Evolutionary conservation across 208 protist species (phyloP), one percentile per base, ranked within the genome.

Genomic region (Hexamita inflata): DNA sequence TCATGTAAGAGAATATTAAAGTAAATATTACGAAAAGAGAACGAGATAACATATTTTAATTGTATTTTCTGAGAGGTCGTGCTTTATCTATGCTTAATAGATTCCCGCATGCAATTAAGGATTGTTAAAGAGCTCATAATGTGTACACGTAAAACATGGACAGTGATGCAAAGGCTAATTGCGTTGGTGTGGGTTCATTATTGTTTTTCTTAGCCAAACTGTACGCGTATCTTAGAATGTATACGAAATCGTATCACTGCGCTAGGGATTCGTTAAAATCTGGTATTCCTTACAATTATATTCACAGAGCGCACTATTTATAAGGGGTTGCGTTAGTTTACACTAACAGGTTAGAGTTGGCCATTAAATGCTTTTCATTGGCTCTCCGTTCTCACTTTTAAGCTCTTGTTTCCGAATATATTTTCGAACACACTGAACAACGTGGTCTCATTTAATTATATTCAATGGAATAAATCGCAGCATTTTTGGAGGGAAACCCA

Each of bases 231-330:
- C 35, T 70, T 24, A n/a, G 64, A n/a, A 7, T 70, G 2, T 70
- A 70, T 38, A 70, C 9, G 2, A 70, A 70, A n/a, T 70, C 64
- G 11, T 70, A 70, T 49, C 64, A 70, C 35, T 70, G 64, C 64
- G 9, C 64, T 32, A 4, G 64, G 9, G 64, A 70, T 49, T n/a
- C 32, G 2, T 42, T 70, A 11, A 70, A 45, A 19, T 19, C 32
- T n/a, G 64, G 64, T 32, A 35, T 70, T 34, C 64, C 64, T 4
- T 70, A 70, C n/a, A 45, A 45, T n/a, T 7, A 7, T 49, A n/a
- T 70, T 49, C 38, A n/a, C 11, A n/a, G 64, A 11, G 64, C 64
- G 2, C 35, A 70, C n/a, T 70, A 70, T 38, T 45, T 70, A 34
- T 38, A 70, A 49, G 64, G 64, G 15, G 64, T 70, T 2, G 64